Conservation (phyloP, 495 filamentous ascomycete species). For the Alectoria sarmentosa region DNA sequence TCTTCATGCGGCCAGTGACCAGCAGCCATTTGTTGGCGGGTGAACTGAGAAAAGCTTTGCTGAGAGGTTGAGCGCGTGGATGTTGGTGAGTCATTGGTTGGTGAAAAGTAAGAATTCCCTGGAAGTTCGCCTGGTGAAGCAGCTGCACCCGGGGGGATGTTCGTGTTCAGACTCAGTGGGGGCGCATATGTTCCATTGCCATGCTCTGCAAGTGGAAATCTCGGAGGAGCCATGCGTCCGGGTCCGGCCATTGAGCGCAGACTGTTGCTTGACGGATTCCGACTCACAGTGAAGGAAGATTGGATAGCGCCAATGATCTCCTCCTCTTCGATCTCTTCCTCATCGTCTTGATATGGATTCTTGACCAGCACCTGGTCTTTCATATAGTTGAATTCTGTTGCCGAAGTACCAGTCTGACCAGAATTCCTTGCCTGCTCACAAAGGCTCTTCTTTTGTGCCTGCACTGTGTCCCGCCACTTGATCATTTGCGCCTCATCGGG, state of each 20-base stretch:
- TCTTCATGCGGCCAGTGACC: constrained; percentile 60
- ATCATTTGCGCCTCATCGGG: constrained; percentile 84
- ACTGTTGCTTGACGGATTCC: constrained; percentile 74
- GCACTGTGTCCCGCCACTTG: constrained; percentile 68
- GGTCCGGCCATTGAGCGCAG: constrained; percentile 65
- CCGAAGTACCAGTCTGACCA: constrained; percentile 51
- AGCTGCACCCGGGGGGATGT: constrained; percentile 37
- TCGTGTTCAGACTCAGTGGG: constrained; percentile 68
- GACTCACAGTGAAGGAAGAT: constrained; percentile 52
- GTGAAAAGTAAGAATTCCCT: constrained; percentile 86
- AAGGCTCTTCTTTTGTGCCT: constrained; percentile 41
- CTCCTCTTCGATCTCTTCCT: constrained; percentile 74
- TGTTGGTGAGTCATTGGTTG: constrained; percentile 71
- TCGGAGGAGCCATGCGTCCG: constrained; percentile 56
- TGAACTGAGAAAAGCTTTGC: constrained; percentile 64
- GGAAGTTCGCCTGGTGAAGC: constrained; percentile 46
- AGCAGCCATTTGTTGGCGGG: constrained; percentile 59
- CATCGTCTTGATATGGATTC: constrained; percentile 74
- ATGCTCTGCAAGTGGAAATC: constrained; percentile 58
- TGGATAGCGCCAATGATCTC: constrained; percentile 33
- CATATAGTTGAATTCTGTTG: constrained; percentile 78
- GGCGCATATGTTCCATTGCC: constrained; percentile 31
- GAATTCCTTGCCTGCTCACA: constrained; percentile 40
- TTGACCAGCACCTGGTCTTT: constrained; percentile 52
- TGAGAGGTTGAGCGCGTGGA: constrained; percentile 79